Evolutionary conservation across 768 basidiomycete species (phyloP).

Genomic region (Kondoa subrosea): DNA sequence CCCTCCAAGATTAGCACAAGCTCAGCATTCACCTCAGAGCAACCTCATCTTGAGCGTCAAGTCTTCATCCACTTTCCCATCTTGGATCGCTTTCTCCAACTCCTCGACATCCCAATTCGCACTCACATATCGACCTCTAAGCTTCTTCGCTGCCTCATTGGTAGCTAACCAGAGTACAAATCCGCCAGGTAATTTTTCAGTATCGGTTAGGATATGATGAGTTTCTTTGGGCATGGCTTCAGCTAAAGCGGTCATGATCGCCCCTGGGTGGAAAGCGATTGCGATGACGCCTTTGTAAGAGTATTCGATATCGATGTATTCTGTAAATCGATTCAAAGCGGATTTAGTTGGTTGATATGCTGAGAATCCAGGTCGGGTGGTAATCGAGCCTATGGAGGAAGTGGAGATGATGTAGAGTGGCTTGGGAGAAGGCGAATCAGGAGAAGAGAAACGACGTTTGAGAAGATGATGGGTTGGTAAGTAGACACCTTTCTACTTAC

Average conservation of each 20-base stretch:
- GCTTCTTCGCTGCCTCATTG: background rate
- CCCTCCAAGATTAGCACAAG: too few species aligned
- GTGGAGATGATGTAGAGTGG: background rate
- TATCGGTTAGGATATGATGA: background rate
- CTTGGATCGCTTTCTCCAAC: background rate
- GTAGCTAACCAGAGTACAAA: background rate
- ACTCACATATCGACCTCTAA: background rate
- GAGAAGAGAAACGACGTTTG: background rate
- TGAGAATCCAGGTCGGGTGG: background rate
- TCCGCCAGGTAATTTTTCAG: background rate
- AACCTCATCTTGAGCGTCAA: background rate
- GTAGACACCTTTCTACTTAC: background rate
- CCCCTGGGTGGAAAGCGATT: background rate
- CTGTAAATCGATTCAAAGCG: background rate
- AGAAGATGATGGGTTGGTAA: background rate
- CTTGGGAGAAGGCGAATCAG: background rate
- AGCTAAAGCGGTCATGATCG: background rate
- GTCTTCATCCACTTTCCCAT: background rate
- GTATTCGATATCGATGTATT: background rate
- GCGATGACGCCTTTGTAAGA: background rate
- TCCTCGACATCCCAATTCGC: constrained; percentile 2
- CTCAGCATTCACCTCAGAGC: too few species aligned
- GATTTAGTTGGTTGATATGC: background rate
- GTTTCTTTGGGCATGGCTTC: background rate
- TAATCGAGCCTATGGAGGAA: background rate